phyloP scores from a whole-genome alignment of 2,329 filamentous ascomycete species.

The Hymenoscyphus fructigenus region DNA sequence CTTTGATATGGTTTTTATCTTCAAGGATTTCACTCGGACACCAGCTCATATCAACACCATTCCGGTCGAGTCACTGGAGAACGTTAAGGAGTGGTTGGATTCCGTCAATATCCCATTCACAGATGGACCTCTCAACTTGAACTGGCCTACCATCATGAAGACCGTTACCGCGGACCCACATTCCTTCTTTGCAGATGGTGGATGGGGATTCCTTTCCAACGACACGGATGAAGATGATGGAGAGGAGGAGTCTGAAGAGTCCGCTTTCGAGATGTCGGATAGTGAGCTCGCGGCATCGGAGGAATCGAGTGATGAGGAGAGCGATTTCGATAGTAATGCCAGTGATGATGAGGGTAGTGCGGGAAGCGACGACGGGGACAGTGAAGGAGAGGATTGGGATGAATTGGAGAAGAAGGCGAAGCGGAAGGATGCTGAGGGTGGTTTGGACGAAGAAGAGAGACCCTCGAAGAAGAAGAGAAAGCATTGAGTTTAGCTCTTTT shows the following conservation, averaged over 20 bases:
- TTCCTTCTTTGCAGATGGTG: constrained; percentile 90
- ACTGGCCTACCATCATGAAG: constrained; percentile 99
- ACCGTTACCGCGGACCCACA: constrained; percentile 93
- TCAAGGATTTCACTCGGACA: constrained; percentile 91
- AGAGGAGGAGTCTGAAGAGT: constrained; percentile 82
- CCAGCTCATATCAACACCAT: constrained; percentile 98
- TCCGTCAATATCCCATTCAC: constrained; percentile 91
- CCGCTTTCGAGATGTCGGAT: constrained; percentile 86
- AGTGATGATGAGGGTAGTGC: constrained; percentile 80
- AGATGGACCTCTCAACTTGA: constrained; percentile 94
- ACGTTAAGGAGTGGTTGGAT: constrained; percentile 97
- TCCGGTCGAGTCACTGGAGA: constrained; percentile 89
- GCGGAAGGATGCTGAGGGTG: constrained; percentile 71
- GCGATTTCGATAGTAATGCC: constrained; percentile 89
- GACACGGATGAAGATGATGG: constrained; percentile 84
- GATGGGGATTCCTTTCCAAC: constrained; percentile 87
- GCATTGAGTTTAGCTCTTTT: constrained; percentile 33
- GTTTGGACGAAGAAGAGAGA: constrained; percentile 69
- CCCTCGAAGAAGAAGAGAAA: constrained; percentile 70
- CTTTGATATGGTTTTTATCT: constrained; percentile 97
- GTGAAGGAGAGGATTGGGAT: constrained; percentile 89
- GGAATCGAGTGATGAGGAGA: constrained; percentile 82
- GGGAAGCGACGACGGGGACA: constrained; percentile 68
- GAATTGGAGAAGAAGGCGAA: constrained; percentile 89
- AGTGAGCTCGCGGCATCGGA: constrained; percentile 72